A percentile compares a stretch with the other conserved stretches of the same genome.
Conservation (phyloP, 2,329 filamentous ascomycete genomes). For the Penicillium sp. region DNA sequence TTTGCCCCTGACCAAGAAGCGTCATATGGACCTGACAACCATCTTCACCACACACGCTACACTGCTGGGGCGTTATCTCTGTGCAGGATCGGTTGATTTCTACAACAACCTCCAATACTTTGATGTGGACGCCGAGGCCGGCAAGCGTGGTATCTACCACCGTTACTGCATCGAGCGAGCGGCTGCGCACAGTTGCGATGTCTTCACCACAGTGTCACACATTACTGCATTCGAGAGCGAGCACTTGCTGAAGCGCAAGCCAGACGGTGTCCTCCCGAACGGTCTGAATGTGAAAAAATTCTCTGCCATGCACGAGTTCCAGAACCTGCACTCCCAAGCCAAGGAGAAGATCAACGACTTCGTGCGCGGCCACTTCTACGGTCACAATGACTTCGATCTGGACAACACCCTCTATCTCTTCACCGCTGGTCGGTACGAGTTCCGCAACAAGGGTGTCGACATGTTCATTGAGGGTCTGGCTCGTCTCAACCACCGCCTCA, state of each 20-base stretch:
- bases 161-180: constrained; percentile 96
- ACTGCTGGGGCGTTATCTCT: constrained; percentile 90
- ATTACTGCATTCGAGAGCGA: constrained; percentile 98
- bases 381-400: constrained; percentile 93
- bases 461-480: constrained; percentile 99
- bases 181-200: constrained; percentile 85
- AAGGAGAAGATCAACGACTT: constrained; percentile 99
- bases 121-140: constrained; percentile 92
- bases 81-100: constrained; percentile 95
- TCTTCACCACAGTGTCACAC: constrained; percentile 98
- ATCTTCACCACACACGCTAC: constrained; percentile 99
- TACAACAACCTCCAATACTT: constrained; percentile 99
- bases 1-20: constrained; percentile 85
- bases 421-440: constrained; percentile 95
- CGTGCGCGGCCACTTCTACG: constrained; percentile 96
- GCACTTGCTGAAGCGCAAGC: constrained; percentile 94
- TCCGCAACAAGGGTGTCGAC: constrained; percentile 96
- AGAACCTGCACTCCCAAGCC: constrained; percentile 92
- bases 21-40: constrained; percentile 92
- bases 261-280: constrained; percentile 93
- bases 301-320: constrained; percentile 96
- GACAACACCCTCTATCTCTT: constrained; percentile 98
- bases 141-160: constrained; percentile 98
- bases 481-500: constrained; percentile 89
- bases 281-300: constrained; percentile 98